Base-by-base conservation (phyloP, 2,329 filamentous ascomycete genomes). In the Beauveria asiatica region DNA sequence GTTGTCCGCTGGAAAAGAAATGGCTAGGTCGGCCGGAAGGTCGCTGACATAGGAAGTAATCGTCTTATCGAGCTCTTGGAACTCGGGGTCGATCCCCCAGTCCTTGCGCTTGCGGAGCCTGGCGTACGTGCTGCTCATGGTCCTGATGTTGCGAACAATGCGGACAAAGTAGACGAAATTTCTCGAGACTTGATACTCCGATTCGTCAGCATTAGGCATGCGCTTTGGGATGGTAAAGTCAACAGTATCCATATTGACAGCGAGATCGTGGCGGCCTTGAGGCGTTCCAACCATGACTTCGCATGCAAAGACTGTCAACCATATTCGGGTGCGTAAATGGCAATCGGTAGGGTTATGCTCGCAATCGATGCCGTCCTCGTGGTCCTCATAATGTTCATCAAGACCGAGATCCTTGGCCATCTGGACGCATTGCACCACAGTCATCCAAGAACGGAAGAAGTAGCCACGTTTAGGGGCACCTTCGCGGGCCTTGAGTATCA, bases 401-500 rank as follows among this genome's bases (percentile, higher is more conserved):
- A 97, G 78, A 21, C 92, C 90, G 37, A 97, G 78, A 70, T 97
- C 93, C 68, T 95, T 94, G 27, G 86, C 91, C 90, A 97, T 96
- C 51, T 92, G 88, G 8, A 96, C 88, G 64, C 93, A 91, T 62
- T 92, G 90, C 57, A 96, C 93, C 21, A 96, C 85, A 5, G 89
- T 90, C 85, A 97, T 96, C 93, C 94, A 97, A 0, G 94, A 97
- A 42, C 93, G 87, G 74, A 94, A 97, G 73, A 94, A 97, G 70
- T 97, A 97, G 1, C 94, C 94, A 62, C 90, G 86, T 70, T 96
- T 96, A 0, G 93, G 92, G 9, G 89, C 86, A n/a, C 90, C 89
- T 73, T 97, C 93, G 64, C 92, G 84, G 1, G 93, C 94, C 72
- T 97, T 97, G 48, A 97, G 76, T 19, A 97, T 80, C 49, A 97